These are phyloP conservation scores for Rhododendron vialii DNA, from an alignment of 148 eudicot species.

Conservation along the genomic window DNA sequence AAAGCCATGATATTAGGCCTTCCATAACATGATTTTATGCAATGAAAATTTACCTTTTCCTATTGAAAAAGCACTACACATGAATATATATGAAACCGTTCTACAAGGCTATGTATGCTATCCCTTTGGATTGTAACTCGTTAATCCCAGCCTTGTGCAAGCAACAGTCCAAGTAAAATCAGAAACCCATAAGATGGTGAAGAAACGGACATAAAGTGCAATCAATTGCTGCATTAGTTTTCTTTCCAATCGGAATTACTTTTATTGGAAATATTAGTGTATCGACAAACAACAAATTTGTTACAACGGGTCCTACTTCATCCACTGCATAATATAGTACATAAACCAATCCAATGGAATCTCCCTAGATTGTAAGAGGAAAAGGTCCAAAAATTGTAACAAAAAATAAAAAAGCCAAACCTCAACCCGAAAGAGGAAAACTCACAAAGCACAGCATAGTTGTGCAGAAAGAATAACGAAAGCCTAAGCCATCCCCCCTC, in stretches of 20 bases:
- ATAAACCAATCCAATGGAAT: conserved; percentile 33
- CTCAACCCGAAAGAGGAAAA: conserved; percentile 11
- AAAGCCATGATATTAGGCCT: neutral
- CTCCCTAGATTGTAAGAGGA: conserved; percentile 5
- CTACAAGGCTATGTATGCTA: neutral
- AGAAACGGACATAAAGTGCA: neutral
- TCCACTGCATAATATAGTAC: conserved; percentile 28
- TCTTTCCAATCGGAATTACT: neutral
- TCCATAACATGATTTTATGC: neutral
- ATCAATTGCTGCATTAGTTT: neutral
- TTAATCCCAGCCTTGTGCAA: neutral
- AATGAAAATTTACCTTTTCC: neutral
- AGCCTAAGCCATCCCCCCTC: conserved; percentile 9
- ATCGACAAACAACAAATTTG: conserved; percentile 20
- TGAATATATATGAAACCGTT: too few species aligned
- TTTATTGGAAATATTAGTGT: neutral
- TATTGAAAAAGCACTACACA: neutral
- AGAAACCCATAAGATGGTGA: neutral
- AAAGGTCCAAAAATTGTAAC: conserved; percentile 7
- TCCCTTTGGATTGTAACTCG: neutral
- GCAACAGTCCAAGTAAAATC: neutral
- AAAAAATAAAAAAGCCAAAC: neutral
- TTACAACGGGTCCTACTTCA: conserved; percentile 19
- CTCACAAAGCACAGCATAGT: conserved; percentile 16
- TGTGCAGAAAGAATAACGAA: conserved; percentile 22